Base-by-base conservation (phyloP, 495 filamentous ascomycete species). In the Penicillium crystallinum region DNA sequence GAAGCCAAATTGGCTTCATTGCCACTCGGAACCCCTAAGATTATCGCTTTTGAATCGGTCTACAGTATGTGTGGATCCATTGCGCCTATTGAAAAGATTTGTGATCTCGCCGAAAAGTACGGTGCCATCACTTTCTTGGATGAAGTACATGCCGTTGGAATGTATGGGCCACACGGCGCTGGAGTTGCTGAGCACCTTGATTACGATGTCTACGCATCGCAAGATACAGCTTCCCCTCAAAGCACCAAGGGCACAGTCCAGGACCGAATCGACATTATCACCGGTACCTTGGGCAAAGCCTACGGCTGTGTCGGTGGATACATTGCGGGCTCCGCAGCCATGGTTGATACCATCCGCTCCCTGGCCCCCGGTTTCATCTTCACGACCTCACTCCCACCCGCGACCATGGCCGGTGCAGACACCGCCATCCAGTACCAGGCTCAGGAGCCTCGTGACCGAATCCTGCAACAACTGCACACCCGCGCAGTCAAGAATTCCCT, bases 1-100 rank as follows among this genome's bases (percentile, higher is more conserved):
- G 93, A 98, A 71, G 75, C 78, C 39, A 97, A 98, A 64, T 78
- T 98, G 49, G 91, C 91, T 4, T 86, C 90, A 14, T 79, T 98
- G 29, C 90, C 92, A 0, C 66, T 84, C 2, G 76, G 91, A 38
- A 79, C 89, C 25, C 93, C 93, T 38, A 98, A 98, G 78, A 95
- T 98, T 53, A 98, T 98, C 55, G 93, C 93, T 17, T 98, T 97
- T 57, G 93, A 98, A 72, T 95, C 88, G 15, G 93, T 98, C 21
- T 98, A 98, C 72, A 93, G 88, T 74, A 98, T 98, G 93, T 98
- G 95, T 70, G 93, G 93, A 53, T 95, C 89, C 19, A 87, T 98
- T 64, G 95, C 89, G 0, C 95, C 93, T 3, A 97, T 98, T 55
- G 89, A 90, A 71, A 83, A 87, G 65, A 97, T 98, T 49, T 96